Conservation (phyloP, 371 early-diverging fungal species). For the Mucor sp. region DNA sequence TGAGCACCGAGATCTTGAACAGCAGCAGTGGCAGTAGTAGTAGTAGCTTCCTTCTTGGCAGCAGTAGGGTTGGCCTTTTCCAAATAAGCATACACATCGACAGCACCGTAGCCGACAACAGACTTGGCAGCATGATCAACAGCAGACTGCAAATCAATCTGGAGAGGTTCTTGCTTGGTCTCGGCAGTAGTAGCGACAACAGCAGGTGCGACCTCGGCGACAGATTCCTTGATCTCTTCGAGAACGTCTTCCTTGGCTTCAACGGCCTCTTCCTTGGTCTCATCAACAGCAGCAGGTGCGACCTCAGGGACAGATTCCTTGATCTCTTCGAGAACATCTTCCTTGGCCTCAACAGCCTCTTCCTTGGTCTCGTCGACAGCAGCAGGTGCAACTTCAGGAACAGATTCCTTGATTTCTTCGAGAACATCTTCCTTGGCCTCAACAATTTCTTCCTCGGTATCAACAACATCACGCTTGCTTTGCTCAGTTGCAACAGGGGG, state of each 20-base stretch:
- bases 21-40: neutral
- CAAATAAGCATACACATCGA: conserved; percentile 15
- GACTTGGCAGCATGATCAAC: conserved; percentile 17
- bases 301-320: conserved; percentile 9
- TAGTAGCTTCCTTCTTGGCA: neutral
- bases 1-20: conserved; percentile 10
- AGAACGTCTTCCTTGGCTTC: conserved; percentile 5
- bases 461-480: conserved; percentile 12
- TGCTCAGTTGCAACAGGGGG: conserved; percentile 5
- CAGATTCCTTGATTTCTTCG: conserved; percentile 15
- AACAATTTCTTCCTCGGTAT: conserved; percentile 23
- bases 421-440: conserved; percentile 22
- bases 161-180: neutral
- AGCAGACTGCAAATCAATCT: conserved; percentile 12
- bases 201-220: neutral
- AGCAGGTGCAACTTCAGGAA: conserved; percentile 12
- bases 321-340: conserved; percentile 12
- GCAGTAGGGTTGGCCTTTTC: neutral
- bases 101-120: conserved; percentile 18
- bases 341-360: conserved; percentile 27
- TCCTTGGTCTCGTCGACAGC: conserved; percentile 24
- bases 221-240: conserved; percentile 20
- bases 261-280: conserved; percentile 4
- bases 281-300: conserved; percentile 2
- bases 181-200: conserved; percentile 16